Evolutionary conservation across 2,329 filamentous ascomycete species (phyloP).

Genomic region (Pestalotiopsis sp.): DNA sequence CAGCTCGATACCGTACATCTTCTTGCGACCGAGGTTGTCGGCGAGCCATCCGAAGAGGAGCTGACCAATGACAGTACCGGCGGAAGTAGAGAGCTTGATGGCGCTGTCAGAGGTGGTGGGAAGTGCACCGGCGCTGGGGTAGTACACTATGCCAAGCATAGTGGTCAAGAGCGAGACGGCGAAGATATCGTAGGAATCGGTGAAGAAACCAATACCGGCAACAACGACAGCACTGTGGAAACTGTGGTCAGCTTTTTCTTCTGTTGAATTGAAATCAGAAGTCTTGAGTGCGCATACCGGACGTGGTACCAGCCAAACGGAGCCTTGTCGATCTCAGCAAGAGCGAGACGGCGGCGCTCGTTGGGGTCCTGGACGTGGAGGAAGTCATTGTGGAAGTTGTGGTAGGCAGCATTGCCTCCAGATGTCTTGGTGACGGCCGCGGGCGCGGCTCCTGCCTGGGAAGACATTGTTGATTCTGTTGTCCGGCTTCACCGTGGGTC

Average conservation of each 20-base stretch:
- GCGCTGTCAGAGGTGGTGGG: slow-evolving; percentile 73
- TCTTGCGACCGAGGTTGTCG: slow-evolving; percentile 77
- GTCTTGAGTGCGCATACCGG: slow-evolving; percentile 30
- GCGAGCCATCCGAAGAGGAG: slow-evolving; percentile 79
- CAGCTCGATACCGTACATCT: slow-evolving; percentile 73
- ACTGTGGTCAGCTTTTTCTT: not conserved
- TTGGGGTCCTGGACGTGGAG: slow-evolving; percentile 69
- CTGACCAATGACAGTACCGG: slow-evolving; percentile 83
- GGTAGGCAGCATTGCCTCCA: slow-evolving; percentile 63
- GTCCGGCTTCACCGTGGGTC: not conserved
- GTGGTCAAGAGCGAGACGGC: slow-evolving; percentile 72
- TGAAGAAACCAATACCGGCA: slow-evolving; percentile 87
- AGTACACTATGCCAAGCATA: slow-evolving; percentile 82
- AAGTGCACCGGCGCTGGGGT: slow-evolving; percentile 59
- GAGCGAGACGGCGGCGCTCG: slow-evolving; percentile 76
- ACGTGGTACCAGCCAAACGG: slow-evolving; percentile 86
- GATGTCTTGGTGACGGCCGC: slow-evolving; percentile 48
- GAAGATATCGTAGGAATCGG: slow-evolving; percentile 85
- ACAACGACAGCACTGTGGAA: slow-evolving; percentile 67
- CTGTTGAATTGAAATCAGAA: not conserved
- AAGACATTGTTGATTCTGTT: slow-evolving; percentile 13
- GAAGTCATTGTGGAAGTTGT: slow-evolving; percentile 80
- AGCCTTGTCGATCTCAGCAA: slow-evolving; percentile 81
- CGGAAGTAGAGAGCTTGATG: slow-evolving; percentile 84
- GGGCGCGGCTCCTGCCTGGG: slow-evolving; percentile 4